Evolutionary conservation across 768 basidiomycete species (phyloP), one percentile per base, ranked within the genome.

Genomic region (Suillus bovinus): DNA sequence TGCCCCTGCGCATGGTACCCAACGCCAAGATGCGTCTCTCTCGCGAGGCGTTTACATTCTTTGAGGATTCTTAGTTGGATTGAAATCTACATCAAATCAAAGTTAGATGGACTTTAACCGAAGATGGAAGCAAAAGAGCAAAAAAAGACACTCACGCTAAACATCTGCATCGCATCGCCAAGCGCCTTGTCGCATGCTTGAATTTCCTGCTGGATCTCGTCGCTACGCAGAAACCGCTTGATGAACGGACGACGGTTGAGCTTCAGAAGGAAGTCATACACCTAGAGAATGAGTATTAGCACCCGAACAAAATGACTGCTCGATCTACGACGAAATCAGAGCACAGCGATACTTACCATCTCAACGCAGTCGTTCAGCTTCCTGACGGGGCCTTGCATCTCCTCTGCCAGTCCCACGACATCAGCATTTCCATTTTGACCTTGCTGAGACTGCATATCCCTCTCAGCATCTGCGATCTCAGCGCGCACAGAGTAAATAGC

Each of bases 201-300:
- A 41, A 92, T 83, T 36, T 83, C 81, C 3, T 77, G 75, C 17
- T 80, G 69, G 33, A 87, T 87, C 64, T 93, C 90, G 42, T 90
- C 87, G 47, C 89, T 83, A 69, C 86, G 86, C 42, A 94, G 79
- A 69, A 90, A 93, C 5, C 90, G 81, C 72, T 91, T 90, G 64
- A 94, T 74, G 76, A 92, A 93, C 0, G 91, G 88, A 2, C 90
- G 78, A 46, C 83, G 78, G 17, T 79, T 76, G 65, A 91, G 86
- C 65, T 84, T 86, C 59, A 79, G 68, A 31, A 91, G 78, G 65
- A 92, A 82, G 2, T 69, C 65, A 44, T 78, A 76, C 4, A 90
- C 81, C 82, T 83, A 46, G 33, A 17, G 29, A 27, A n/a, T 44
- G 5, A 17, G 53, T 5, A 4, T 64, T 22, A 63, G 50, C 39